Evolutionary conservation across 108 stramenopile genomes (phyloP), one percentile per base, ranked within the genome.

Genomic region (Bacterosira constricta): DNA sequence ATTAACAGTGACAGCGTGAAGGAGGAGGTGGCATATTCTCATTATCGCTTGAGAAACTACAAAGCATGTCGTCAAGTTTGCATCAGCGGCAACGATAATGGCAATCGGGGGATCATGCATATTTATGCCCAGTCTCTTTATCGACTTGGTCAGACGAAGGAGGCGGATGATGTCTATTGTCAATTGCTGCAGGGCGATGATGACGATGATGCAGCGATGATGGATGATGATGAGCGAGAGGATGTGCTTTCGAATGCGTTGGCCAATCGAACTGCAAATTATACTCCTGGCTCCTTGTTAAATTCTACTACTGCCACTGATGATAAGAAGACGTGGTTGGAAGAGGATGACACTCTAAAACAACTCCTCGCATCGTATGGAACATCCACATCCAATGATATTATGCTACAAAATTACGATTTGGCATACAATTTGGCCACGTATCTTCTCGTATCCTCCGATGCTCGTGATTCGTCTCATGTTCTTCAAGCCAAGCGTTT

Each of bases 401-500:
- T 63, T 13, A 53, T 71, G 38, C 65, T 81, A n/a, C 69, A 75
- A 44, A 81, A 81, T 58, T 81, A 81, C 45, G 80, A 81, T 63
- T 45, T 81, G 41, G 80, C 80, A 30, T 73, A 73, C 41, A 81
- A 81, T 56, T 31, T 70, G 1, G 80, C 74, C 61, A 72, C 71
- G 6, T 71, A 56, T 49, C 68, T 81, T n/a, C 41, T 81, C 3
- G 62, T 81, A 4, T 78, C 77, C 15, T 69, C 77, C n/a, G 77
- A 78, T 47, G 52, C 62, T 0, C 63, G 77, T 15, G 30, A 55
- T 39, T 62, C 37, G 2, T 41, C 54, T 36, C 45, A 53, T 6
- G 37, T 78, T n/a, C 20, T 64, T 20, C 62, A 69, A 69, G 68
- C 77, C 0, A 69, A 65, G 45, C 45, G 26, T 11, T 59, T 78